Percentiles rank a stretch among this genome's conserved stretches.
phyloP scores from a whole-genome alignment of 495 filamentous ascomycete species.

The Podospora fimiseda region DNA sequence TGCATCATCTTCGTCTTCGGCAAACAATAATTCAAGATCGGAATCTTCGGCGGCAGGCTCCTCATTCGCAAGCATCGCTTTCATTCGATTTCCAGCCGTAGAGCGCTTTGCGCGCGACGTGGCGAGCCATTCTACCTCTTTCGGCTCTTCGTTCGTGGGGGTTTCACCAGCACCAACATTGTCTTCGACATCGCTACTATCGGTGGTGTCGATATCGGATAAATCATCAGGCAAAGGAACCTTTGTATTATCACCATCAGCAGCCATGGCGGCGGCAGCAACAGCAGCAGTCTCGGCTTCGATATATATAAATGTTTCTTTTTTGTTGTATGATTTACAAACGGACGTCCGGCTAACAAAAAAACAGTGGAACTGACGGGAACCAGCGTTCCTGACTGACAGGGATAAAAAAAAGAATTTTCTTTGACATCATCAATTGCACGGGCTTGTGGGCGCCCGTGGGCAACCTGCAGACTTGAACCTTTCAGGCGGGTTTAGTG shows the following conservation, averaged over 20 bases:
- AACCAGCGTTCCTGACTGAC: too few species aligned
- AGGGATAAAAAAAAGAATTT: neutral
- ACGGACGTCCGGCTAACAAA: too few species aligned
- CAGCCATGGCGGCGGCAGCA: conserved; percentile 16
- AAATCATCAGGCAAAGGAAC: conserved; percentile 21
- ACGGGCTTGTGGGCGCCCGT: neutral
- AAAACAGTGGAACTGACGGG: neutral
- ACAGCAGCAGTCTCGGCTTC: neutral
- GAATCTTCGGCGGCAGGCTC: conserved; percentile 54
- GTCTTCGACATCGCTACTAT: conserved; percentile 21
- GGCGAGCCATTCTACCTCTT: conserved; percentile 63
- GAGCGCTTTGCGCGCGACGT: conserved; percentile 71
- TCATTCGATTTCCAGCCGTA: conserved; percentile 82
- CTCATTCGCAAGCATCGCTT: conserved; percentile 68
- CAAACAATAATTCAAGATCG: conserved; percentile 73
- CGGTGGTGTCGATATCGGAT: conserved; percentile 15
- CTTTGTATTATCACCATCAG: conserved; percentile 19
- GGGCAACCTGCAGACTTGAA: conserved; percentile 7
- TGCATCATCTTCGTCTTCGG: conserved; percentile 79
- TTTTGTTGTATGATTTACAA: too few species aligned
- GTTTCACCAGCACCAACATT: conserved; percentile 15
- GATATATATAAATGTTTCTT: neutral
- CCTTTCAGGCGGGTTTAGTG: conserved; percentile 16
- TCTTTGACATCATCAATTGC: conserved; percentile 3
- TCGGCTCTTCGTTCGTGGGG: neutral